Percentiles rank a stretch among this genome's conserved stretches.
Evolutionary conservation across 129 eudicot species (phyloP).

Genomic region (Kitagawia praeruptora): DNA sequence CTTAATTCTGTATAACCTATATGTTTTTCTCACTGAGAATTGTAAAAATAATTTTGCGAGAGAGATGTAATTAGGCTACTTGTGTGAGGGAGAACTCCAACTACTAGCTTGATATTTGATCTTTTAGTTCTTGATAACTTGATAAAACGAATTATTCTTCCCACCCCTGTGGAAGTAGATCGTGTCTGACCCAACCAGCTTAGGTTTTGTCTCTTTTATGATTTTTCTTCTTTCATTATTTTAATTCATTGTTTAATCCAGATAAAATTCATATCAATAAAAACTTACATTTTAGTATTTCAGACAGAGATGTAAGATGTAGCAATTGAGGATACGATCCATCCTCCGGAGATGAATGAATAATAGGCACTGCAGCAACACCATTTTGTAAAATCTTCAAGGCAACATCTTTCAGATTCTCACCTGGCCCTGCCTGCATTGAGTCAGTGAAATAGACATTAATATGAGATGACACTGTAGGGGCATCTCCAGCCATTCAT

Average conservation of each 20-base stretch:
- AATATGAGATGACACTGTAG: not conserved
- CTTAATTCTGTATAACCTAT: not conserved
- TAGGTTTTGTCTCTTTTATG: not conserved
- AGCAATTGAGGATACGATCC: slow-evolving; percentile 77
- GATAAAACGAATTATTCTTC: not conserved
- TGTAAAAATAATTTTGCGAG: no score
- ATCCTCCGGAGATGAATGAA: slow-evolving; percentile 55
- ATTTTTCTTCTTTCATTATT: not conserved
- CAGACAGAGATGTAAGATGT: slow-evolving; percentile 85
- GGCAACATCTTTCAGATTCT: slow-evolving; percentile 64
- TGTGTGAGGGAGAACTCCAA: not conserved
- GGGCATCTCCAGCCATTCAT: no score
- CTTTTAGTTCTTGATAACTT: not conserved
- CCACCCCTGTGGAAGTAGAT: not conserved
- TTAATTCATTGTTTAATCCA: not conserved
- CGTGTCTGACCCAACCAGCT: not conserved
- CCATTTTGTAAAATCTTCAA: slow-evolving; percentile 59
- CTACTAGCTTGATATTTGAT: not conserved
- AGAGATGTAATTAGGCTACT: not conserved
- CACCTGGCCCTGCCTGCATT: slow-evolving; percentile 72
- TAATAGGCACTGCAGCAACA: slow-evolving; percentile 68
- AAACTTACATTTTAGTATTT: slow-evolving; percentile 55
- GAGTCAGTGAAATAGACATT: slow-evolving; percentile 4
- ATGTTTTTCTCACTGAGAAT: not conserved
- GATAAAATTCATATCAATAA: not conserved